Evolutionary conservation across 306 rosid genomes (phyloP).

Genomic region (Arachis stenosperma): DNA sequence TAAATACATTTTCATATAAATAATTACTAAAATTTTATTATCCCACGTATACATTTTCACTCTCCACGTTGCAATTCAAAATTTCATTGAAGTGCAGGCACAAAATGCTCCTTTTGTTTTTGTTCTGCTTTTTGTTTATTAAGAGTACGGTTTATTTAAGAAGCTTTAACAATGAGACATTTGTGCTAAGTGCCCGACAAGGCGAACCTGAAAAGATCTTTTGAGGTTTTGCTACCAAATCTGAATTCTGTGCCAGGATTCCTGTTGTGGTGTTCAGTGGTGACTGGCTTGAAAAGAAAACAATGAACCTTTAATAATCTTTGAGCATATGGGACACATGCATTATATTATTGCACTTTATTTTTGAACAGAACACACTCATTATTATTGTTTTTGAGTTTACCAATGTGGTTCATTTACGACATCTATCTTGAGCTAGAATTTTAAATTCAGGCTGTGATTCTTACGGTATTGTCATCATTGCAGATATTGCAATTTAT

Average conservation of each 20-base stretch:
- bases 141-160: not conserved
- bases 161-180: slow-evolving; percentile 40
- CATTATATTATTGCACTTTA: slow-evolving; percentile 9
- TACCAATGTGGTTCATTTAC: too few relatives aligned
- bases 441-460: too few relatives aligned
- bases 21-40: too few relatives aligned
- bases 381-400: not conserved
- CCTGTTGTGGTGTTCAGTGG: slow-evolving; percentile 8
- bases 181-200: slow-evolving; percentile 45
- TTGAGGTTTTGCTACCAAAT: slow-evolving; percentile 22
- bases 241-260: slow-evolving; percentile 38
- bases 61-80: too few relatives aligned
- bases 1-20: too few relatives aligned
- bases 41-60: not conserved
- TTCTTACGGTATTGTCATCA: too few relatives aligned
- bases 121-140: not conserved
- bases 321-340: not conserved
- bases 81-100: slow-evolving; percentile 30
- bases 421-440: too few relatives aligned
- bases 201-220: slow-evolving; percentile 2
- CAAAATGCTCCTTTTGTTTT: not conserved
- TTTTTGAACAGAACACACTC: not conserved
- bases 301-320: not conserved
- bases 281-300: not conserved
- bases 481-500: not conserved